Conservation (phyloP, 805 yeast species). For the Brettanomyces anomalus region DNA sequence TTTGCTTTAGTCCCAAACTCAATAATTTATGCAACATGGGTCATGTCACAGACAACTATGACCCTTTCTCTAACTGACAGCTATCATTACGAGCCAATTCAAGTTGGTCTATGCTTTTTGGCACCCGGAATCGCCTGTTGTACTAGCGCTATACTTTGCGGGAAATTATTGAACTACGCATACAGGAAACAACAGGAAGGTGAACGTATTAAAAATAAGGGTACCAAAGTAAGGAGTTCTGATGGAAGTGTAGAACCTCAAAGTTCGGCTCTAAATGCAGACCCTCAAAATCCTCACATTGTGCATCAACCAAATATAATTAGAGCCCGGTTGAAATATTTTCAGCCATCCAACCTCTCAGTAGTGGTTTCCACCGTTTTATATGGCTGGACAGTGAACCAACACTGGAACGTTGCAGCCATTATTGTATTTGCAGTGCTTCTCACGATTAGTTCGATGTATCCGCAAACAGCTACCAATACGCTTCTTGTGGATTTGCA, state of each 20-base stretch:
- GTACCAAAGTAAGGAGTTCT: not conserved
- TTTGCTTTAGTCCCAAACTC: conserved; percentile 46
- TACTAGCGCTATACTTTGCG: conserved; percentile 49
- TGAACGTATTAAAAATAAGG: conserved; percentile 21
- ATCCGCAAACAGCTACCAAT: conserved; percentile 45
- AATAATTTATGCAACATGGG: conserved; percentile 61
- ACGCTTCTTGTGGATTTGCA: conserved; percentile 65
- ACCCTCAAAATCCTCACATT: not conserved
- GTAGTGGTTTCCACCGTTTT: conserved; percentile 25
- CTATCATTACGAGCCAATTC: conserved; percentile 43
- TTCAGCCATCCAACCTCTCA: not conserved
- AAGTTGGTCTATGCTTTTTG: conserved; percentile 66
- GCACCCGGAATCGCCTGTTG: conserved; percentile 67
- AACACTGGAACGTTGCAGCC: conserved; percentile 37
- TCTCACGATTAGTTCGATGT: conserved; percentile 46
- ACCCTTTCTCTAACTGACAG: conserved; percentile 41
- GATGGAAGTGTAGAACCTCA: too few relatives aligned
- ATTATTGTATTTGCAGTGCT: conserved; percentile 50
- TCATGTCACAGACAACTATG: conserved; percentile 56
- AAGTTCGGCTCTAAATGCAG: not conserved
- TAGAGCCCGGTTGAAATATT: not conserved
- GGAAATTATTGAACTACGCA: conserved; percentile 44
- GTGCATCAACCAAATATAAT: not conserved
- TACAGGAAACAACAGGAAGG: conserved; percentile 29
- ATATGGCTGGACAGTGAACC: conserved; percentile 69